Conservation (phyloP, 306 rosid species). For the Cicer arietinum region DNA sequence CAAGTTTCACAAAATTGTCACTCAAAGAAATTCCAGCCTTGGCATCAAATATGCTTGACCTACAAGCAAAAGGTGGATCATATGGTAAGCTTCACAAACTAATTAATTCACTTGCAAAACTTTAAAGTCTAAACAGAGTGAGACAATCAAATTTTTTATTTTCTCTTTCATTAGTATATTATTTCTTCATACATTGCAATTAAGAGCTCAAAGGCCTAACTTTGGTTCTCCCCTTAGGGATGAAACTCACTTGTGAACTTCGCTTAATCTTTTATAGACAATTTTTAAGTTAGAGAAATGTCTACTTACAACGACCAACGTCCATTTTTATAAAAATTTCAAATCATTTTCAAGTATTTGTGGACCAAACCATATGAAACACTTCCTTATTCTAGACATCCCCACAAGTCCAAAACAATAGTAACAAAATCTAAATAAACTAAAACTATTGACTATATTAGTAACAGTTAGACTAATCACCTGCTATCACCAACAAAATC, state of each 20-base stretch:
- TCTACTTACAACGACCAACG: background rate
- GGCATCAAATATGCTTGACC: slow-evolving; percentile 63
- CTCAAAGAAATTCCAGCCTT: slow-evolving; percentile 78
- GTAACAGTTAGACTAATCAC: slow-evolving; percentile 46
- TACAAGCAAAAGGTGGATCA: slow-evolving; percentile 34
- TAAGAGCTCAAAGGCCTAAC: background rate
- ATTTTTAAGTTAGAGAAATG: background rate
- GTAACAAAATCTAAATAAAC: background rate
- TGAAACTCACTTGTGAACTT: background rate
- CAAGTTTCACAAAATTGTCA: slow-evolving; percentile 70
- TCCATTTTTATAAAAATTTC: background rate
- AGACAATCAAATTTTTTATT: no score
- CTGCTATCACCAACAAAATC: slow-evolving; percentile 86
- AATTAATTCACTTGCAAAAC: background rate
- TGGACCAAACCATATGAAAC: background rate
- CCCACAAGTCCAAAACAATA: background rate
- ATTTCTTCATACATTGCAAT: background rate
- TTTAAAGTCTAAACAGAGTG: background rate
- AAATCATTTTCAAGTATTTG: background rate
- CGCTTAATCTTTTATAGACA: background rate
- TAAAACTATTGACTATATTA: background rate
- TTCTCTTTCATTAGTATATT: background rate
- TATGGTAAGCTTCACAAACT: slow-evolving; percentile 31
- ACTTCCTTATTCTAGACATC: background rate
- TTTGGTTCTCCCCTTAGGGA: background rate